Percentiles rank a stretch among this genome's conserved stretches.
These are phyloP conservation scores for Cyclotella atomus DNA, from an alignment of 108 stramenopile genomes.

Conservation along the genomic window DNA sequence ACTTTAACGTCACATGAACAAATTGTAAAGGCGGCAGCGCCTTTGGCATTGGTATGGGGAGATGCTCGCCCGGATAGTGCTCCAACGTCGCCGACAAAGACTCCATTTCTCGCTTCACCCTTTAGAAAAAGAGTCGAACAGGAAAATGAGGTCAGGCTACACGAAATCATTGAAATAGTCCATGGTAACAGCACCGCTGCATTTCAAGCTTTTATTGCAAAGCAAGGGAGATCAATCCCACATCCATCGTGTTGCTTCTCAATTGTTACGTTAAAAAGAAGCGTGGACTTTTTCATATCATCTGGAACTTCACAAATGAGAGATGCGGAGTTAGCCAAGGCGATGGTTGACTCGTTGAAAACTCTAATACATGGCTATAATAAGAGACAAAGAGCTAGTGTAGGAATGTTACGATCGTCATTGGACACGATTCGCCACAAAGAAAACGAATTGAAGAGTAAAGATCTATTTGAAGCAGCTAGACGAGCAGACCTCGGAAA, in stretches of 20 bases:
- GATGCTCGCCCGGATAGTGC: slow-evolving; percentile 12
- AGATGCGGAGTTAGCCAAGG: slow-evolving; percentile 14
- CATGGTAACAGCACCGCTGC: slow-evolving; percentile 18
- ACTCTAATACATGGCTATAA: slow-evolving; percentile 9
- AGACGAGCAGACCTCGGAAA: slow-evolving; percentile 17
- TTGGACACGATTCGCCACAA: neutral
- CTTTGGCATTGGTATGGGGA: slow-evolving; percentile 32
- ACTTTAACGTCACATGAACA: neutral
- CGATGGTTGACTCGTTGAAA: slow-evolving; percentile 20
- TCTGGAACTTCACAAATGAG: neutral
- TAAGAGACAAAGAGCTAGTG: neutral
- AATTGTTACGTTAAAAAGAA: slow-evolving; percentile 14
- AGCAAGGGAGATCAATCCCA: slow-evolving; percentile 21
- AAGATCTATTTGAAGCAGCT: slow-evolving; percentile 32
- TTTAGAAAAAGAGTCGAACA: slow-evolving; percentile 9
- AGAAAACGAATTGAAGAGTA: slow-evolving; percentile 16
- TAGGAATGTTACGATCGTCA: neutral
- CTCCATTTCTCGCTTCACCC: neutral
- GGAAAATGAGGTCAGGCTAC: slow-evolving; percentile 18
- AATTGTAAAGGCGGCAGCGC: slow-evolving; percentile 24
- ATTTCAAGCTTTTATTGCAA: slow-evolving; percentile 36
- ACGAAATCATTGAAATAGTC: slow-evolving; percentile 19
- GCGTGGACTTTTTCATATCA: slow-evolving; percentile 31
- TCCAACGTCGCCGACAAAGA: slow-evolving; percentile 11
- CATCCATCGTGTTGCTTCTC: slow-evolving; percentile 39